A percentile compares a stretch with the other conserved stretches of the same genome.
Conservation (phyloP, 2,329 filamentous ascomycete genomes). For the Phyllosticta citriasiana region DNA sequence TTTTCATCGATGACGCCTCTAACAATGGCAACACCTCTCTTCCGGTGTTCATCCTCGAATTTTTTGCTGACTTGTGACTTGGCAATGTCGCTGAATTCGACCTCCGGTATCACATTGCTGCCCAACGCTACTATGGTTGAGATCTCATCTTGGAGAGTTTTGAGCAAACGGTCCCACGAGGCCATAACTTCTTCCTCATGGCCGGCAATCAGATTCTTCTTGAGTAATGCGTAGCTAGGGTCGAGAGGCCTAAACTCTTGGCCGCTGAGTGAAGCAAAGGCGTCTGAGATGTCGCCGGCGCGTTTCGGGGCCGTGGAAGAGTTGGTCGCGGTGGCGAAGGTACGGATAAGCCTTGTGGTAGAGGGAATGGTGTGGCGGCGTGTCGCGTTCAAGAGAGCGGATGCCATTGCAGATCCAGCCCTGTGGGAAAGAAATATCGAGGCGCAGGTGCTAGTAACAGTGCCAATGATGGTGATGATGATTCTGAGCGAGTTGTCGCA, state of each 20-base stretch:
- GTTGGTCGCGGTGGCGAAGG: slow-evolving; percentile 13
- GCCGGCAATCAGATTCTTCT: slow-evolving; percentile 34
- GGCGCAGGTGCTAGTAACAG: not conserved
- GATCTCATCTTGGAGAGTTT: slow-evolving; percentile 34
- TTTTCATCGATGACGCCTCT: slow-evolving; percentile 35
- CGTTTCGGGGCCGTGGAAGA: slow-evolving; percentile 29
- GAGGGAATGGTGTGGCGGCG: slow-evolving; percentile 8
- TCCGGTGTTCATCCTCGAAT: slow-evolving; percentile 49
- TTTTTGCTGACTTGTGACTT: slow-evolving; percentile 37
- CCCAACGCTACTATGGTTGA: slow-evolving; percentile 33
- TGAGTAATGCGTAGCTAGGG: slow-evolving; percentile 36
- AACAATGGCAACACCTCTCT: slow-evolving; percentile 44
- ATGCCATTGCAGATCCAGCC: not conserved
- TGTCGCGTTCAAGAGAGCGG: slow-evolving; percentile 19
- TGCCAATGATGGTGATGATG: not conserved
- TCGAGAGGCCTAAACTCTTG: slow-evolving; percentile 35
- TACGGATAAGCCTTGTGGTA: slow-evolving; percentile 13
- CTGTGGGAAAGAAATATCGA: not conserved
- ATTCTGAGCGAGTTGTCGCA: not conserved
- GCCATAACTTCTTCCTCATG: slow-evolving; percentile 38
- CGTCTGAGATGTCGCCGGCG: slow-evolving; percentile 41
- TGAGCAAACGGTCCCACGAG: slow-evolving; percentile 38
- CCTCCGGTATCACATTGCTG: slow-evolving; percentile 35
- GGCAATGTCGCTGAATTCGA: slow-evolving; percentile 36
- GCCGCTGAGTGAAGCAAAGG: slow-evolving; percentile 40